phyloP scores from a whole-genome alignment of 768 basidiomycete species.

The Polyporus arcularius region DNA sequence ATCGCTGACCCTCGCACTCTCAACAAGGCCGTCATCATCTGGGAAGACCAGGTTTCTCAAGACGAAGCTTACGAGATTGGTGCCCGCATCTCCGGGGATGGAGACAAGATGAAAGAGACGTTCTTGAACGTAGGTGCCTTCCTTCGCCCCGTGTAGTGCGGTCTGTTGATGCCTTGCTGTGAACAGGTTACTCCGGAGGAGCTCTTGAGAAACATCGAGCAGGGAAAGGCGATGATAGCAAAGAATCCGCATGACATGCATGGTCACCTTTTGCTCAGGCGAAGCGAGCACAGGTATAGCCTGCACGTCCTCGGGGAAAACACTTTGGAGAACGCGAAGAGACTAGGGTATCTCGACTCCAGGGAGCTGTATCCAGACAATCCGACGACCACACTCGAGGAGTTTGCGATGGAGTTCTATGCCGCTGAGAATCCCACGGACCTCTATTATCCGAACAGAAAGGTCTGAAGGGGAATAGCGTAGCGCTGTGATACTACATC shows the following conservation, averaged over 20 bases:
- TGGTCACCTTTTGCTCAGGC: not conserved
- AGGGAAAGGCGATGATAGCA: too few species aligned
- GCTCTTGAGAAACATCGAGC: too few species aligned
- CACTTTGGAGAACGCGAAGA: conserved; percentile 23
- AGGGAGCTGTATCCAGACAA: conserved; percentile 31
- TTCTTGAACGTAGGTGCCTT: too few species aligned
- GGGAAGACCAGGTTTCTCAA: conserved; percentile 29
- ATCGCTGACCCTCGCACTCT: conserved; percentile 34
- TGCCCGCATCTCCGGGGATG: conserved; percentile 27
- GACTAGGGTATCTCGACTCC: conserved; percentile 27
- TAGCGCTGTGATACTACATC: too few species aligned
- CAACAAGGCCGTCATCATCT: conserved; percentile 30
- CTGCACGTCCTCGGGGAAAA: conserved; percentile 31
- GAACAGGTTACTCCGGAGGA: too few species aligned
- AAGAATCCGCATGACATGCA: too few species aligned
- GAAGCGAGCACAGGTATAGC: not conserved
- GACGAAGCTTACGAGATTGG: conserved; percentile 26
- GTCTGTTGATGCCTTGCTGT: too few species aligned
- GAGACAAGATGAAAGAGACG: conserved; percentile 7
- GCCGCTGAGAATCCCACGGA: too few species aligned
- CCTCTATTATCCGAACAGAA: too few species aligned
- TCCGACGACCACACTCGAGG: conserved; percentile 12
- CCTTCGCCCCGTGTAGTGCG: too few species aligned
- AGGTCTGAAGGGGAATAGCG: too few species aligned
- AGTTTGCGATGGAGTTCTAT: conserved; percentile 14